Evolutionary conservation across 371 early-diverging fungal genomes (phyloP).

Genomic region (Sanchytrium tribonematis): DNA sequence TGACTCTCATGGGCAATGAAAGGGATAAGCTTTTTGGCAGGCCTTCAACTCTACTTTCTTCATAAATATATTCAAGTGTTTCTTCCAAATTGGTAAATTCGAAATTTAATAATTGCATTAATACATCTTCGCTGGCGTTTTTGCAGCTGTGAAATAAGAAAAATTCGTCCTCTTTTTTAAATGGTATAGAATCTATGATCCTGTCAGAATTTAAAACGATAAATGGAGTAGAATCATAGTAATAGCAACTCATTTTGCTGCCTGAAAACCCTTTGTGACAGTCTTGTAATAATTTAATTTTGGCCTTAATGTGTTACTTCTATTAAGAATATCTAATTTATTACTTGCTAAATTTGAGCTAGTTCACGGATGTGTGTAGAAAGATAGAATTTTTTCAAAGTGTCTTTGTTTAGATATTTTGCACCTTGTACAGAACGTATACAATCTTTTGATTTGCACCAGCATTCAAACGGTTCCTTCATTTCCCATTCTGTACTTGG

Average conservation of each 20-base stretch:
- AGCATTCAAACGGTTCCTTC: conserved; percentile 52
- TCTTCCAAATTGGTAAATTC: not conserved
- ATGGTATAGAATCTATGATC: not conserved
- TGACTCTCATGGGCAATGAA: not conserved
- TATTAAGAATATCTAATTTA: too few relatives aligned
- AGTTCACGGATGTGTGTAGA: not conserved
- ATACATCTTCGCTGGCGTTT: not conserved
- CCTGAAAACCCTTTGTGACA: too few relatives aligned
- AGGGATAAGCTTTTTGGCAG: not conserved
- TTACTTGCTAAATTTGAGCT: not conserved
- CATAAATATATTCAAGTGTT: not conserved
- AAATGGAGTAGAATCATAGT: not conserved
- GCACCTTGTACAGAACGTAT: conserved; percentile 31
- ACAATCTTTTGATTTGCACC: conserved; percentile 34
- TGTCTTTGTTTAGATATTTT: conserved; percentile 15
- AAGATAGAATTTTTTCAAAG: not conserved
- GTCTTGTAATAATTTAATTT: too few relatives aligned
- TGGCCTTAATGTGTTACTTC: too few relatives aligned
- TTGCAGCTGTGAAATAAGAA: not conserved
- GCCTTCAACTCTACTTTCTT: not conserved
- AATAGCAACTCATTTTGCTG: too few relatives aligned
- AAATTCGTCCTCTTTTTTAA: not conserved
- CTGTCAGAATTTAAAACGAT: not conserved
- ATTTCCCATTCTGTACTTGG: conserved; percentile 60
- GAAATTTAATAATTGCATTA: not conserved